Evolutionary conservation across 2,329 filamentous ascomycete genomes (phyloP), one percentile per base, ranked within the genome.

Genomic region (Orbilia oligospora): DNA sequence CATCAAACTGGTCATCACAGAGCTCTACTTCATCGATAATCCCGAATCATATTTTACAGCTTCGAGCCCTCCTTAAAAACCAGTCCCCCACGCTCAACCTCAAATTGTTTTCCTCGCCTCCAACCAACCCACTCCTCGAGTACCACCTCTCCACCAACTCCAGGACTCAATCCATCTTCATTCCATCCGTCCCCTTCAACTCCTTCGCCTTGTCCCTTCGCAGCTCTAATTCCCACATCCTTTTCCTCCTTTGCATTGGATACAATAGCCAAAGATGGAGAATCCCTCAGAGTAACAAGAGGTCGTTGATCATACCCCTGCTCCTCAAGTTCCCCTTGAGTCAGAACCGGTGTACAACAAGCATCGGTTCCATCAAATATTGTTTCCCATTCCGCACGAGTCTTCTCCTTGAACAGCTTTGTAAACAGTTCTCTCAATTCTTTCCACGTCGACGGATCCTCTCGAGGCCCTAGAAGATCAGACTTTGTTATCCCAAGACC

Each of bases 321-420:
- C n/a, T 83, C 80, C 82, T 93, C 89, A 51, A 97, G 86, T 85
- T 97, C 94, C 0, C 81, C 82, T 80, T 93, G 92, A 38, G 90
- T 90, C 49, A 97, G 86, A 0, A 98, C 92, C 0, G 95, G 95
- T n/a, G 93, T 93, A 80, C 92, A 93, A 84, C 95, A 98, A 0
- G 95, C 95, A 85, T 98, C 95, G 0, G 92, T 96, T 10, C 92
- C 93, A 83, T 97, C 93, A 83, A 97, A 98, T 5, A 97, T 86
- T 2, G 78, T 83, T 84, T 97, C 95, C 95, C 95, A 98, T 83
- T 97, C 91, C 0, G 84, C 83, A 38, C 94, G 88, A 3, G 91
- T 91, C 85, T 90, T 93, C 53, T 86, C 84, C 83, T 87, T 89
- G 84, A 98, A 97, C 0, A 86, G 86, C 2, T 83, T 83, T 1